Evolutionary conservation across 306 rosid species (phyloP).

Genomic region (Trichosanthes cucumerina): DNA sequence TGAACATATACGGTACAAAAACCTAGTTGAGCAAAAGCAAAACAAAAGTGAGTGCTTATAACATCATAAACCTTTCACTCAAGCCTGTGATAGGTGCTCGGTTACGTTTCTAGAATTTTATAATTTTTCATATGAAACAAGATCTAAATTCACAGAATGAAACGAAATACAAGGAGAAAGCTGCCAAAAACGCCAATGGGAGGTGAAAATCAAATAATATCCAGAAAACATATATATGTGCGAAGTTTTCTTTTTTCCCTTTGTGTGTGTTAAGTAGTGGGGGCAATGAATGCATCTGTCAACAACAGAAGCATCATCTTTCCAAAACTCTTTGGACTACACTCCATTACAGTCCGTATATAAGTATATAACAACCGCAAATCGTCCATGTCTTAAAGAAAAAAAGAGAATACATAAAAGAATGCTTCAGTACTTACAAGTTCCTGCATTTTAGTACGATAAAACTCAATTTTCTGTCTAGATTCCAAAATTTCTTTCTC

Average conservation of each 20-base stretch:
- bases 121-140: neutral
- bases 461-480: constrained; percentile 72
- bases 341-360: neutral
- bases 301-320: neutral
- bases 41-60: neutral
- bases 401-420: constrained; percentile 13
- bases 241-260: neutral
- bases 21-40: neutral
- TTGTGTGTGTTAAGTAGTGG: neutral
- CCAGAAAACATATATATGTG: neutral
- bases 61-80: neutral
- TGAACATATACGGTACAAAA: neutral
- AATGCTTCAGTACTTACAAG: constrained; percentile 48
- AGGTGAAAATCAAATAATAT: neutral
- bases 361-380: neutral
- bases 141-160: neutral
- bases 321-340: neutral
- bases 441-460: constrained; percentile 84
- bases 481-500: constrained; percentile 81
- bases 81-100: neutral
- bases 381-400: constrained; percentile 12
- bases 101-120: neutral
- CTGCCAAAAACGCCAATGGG: neutral
- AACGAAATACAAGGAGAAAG: neutral
- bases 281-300: neutral